Evolutionary conservation across 164 flowering plant genomes (phyloP).

Genomic region (Aristolochia californica): DNA sequence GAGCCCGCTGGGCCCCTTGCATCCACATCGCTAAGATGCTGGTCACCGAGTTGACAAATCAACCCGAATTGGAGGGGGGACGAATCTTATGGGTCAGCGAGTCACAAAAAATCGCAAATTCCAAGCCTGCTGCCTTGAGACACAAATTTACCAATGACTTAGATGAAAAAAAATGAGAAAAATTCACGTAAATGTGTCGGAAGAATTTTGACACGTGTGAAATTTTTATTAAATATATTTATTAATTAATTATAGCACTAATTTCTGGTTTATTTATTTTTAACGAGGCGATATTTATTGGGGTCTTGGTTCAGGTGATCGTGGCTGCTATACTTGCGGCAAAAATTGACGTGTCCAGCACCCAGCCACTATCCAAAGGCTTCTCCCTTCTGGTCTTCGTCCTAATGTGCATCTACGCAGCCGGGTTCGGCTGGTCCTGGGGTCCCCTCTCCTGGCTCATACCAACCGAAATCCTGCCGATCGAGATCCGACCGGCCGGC

Average conservation of each 20-base stretch:
- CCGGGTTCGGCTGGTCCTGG: slow-evolving; percentile 84
- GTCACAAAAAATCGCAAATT: no score
- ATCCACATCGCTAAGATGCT: no score
- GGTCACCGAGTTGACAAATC: no score
- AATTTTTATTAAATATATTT: neutral
- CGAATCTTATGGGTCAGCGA: no score
- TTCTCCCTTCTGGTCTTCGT: slow-evolving; percentile 31
- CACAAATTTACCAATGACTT: no score
- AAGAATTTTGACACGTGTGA: no score
- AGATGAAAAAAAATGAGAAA: no score
- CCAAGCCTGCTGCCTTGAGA: no score
- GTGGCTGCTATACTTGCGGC: slow-evolving; percentile 32
- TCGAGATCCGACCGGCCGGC: slow-evolving; percentile 51
- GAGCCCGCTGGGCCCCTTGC: no score
- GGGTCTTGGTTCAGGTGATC: slow-evolving; percentile 3
- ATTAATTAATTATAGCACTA: neutral
- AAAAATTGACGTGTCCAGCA: slow-evolving; percentile 32
- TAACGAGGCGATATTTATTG: neutral
- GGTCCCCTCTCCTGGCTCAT: slow-evolving; percentile 67
- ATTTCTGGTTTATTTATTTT: neutral
- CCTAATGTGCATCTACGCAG: slow-evolving; percentile 50
- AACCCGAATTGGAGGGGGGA: no score
- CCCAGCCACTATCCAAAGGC: slow-evolving; percentile 24
- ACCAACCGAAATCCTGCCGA: slow-evolving; percentile 70
- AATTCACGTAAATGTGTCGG: no score